These are phyloP conservation scores for Cucumis melo DNA, from an alignment of 306 rosid species.

Conservation along the genomic window DNA sequence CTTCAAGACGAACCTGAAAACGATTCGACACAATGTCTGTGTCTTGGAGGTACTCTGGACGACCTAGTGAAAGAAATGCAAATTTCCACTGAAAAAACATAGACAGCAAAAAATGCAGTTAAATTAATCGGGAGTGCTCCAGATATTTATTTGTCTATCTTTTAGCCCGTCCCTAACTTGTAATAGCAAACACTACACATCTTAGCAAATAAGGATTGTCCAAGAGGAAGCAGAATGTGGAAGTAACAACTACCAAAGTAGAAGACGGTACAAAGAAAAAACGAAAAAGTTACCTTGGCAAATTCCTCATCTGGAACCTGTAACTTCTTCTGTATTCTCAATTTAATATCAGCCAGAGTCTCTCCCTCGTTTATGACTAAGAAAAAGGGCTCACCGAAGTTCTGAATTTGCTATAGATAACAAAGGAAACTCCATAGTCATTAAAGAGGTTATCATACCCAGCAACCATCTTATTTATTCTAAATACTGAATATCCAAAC, in stretches of 20 bases:
- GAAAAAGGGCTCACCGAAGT: constrained; percentile 89
- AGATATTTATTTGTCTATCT: not conserved
- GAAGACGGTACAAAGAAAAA: not conserved
- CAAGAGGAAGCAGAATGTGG: not conserved
- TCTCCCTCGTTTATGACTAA: constrained; percentile 83
- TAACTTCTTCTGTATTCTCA: constrained; percentile 59
- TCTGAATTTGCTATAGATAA: constrained; percentile 62
- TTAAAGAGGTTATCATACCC: not conserved
- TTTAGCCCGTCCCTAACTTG: not conserved
- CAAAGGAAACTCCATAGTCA: constrained; percentile 5
- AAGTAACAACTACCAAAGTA: constrained; percentile 8
- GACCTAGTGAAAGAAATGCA: constrained; percentile 79
- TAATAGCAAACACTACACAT: not conserved
- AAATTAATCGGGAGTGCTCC: not conserved
- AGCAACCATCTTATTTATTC: not conserved
- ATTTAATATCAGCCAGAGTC: constrained; percentile 55
- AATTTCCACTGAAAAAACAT: constrained; percentile 64
- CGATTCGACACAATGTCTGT: constrained; percentile 61
- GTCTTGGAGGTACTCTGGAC: constrained; percentile 86
- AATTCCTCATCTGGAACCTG: constrained; percentile 84
- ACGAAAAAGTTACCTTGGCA: constrained; percentile 39
- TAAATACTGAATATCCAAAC: not conserved
- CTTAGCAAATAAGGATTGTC: not conserved
- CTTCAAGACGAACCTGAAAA: constrained; percentile 49
- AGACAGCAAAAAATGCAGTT: not conserved